Evolutionary conservation across 768 basidiomycete genomes (phyloP), one percentile per base, ranked within the genome.

Genomic region (Kwoniella botswanensis): DNA sequence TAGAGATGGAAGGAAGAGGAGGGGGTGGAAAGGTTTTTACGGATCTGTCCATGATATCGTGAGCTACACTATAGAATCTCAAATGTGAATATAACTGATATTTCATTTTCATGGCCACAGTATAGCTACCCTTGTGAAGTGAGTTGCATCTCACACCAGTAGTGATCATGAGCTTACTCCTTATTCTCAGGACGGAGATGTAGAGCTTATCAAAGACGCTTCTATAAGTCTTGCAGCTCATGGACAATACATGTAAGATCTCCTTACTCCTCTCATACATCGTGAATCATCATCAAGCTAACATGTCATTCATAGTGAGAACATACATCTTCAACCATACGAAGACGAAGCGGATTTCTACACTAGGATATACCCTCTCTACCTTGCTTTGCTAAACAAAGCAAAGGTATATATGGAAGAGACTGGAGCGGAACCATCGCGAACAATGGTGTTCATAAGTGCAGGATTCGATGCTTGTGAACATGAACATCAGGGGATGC

Each of bases 391-490:
- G 1, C 81, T 97, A 6, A 84, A 85, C 1, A 88, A 88, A 68
- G 94, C 94, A 0, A 86, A 86, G 63, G 86, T 88, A 0, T 99
- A 95, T 77, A 81, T 94, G 26, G 84, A 89, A 29, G 84, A 82
- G 55, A 94, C 93, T 0, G 88, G 65, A 0, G 81, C 82, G 1
- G 85, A 87, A 0, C 88, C 88, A 0, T 88, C 91, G 11, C 90
- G 92, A 76, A 91, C 90, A 1, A 79, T 98, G 2, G 85, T 99
- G 3, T 90, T 97, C 79, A 91, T 99, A 78, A 95, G 94, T 74
- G 93, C 92, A 72, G 96, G 96, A 0, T 94, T 98, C 85, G 96
- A 99, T 75, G 95, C 95, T 0, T 93, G 90, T 63, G 92, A 94
- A 79, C 93, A 97, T 77, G 96, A 99, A 79, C 90, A 91, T 71